Evolutionary conservation across 371 early-diverging fungal genomes (phyloP).

Genomic region (Phascolomyces articulosus): DNA sequence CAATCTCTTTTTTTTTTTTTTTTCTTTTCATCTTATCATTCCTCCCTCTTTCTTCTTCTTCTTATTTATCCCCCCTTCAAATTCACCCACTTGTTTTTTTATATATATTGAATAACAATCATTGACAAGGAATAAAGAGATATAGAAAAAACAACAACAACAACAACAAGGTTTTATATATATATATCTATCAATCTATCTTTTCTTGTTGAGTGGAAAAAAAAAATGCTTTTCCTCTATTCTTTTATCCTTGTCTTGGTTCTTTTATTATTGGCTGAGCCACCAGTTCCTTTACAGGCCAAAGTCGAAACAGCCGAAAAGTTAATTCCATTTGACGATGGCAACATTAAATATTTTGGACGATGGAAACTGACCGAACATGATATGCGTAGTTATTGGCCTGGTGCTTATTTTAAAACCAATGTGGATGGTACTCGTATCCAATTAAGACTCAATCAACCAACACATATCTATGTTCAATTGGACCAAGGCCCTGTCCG

Average conservation of each 20-base stretch:
- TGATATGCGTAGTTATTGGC: constrained; percentile 41
- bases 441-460: constrained; percentile 23
- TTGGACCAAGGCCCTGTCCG: constrained; percentile 25
- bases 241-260: background rate
- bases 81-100: too few species aligned
- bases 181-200: background rate
- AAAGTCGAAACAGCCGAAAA: constrained; percentile 5
- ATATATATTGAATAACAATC: background rate
- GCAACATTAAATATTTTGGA: constrained; percentile 44
- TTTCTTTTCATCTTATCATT: too few species aligned
- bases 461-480: constrained; percentile 27
- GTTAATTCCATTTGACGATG: constrained; percentile 26
- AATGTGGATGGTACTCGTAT: constrained; percentile 18
- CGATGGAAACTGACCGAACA: constrained; percentile 36
- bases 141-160: too few species aligned
- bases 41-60: too few species aligned
- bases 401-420: constrained; percentile 47
- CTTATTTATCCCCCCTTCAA: too few species aligned
- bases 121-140: too few species aligned
- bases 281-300: background rate
- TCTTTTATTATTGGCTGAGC: background rate
- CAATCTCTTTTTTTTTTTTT: background rate
- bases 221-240: background rate
- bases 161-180: too few species aligned
- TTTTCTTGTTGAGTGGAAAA: background rate